These are phyloP conservation scores for Berberis vulgaris DNA, from an alignment of 164 flowering plant genomes.

Conservation along the genomic window DNA sequence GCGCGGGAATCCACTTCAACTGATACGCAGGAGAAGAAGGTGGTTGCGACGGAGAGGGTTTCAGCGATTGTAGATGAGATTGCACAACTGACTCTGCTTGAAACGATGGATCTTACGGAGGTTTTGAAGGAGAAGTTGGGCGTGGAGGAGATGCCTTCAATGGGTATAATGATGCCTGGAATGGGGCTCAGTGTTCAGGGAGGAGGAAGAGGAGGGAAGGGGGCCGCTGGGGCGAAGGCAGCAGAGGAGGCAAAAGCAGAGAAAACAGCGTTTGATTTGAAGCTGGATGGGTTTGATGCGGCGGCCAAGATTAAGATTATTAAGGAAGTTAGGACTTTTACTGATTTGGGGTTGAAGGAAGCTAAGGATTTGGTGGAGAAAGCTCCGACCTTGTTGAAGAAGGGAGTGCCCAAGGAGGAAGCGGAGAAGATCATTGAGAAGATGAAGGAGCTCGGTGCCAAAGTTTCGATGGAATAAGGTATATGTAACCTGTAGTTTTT, in stretches of 20 bases:
- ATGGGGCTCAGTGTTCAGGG: constrained; percentile 36
- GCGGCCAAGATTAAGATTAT: constrained; percentile 80
- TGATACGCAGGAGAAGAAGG: constrained; percentile 5
- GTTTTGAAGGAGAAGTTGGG: constrained; percentile 51
- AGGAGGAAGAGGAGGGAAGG: constrained; percentile 17
- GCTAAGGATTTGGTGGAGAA: constrained; percentile 38
- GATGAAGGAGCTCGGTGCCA: constrained; percentile 27
- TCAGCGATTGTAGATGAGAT: constrained; percentile 62
- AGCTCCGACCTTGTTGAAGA: constrained; percentile 26
- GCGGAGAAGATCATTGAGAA: constrained; percentile 29
- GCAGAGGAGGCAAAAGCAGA: constrained; percentile 59
- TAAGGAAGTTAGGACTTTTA: constrained; percentile 81
- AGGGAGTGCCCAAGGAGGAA: constrained; percentile 28
- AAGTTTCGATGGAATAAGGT: constrained; percentile 28
- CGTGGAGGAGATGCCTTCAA: constrained; percentile 59
- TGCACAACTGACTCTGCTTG: constrained; percentile 54
- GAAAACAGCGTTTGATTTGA: constrained; percentile 83
- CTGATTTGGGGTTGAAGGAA: constrained; percentile 40
- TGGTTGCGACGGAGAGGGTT: constrained; percentile 31
- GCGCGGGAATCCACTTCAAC: constrained; percentile 12
- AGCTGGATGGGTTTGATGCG: constrained; percentile 74
- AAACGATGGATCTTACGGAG: constrained; percentile 62
- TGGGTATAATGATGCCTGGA: constrained; percentile 85
- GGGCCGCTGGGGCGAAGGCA: constrained; percentile 27
- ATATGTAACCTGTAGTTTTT: neutral